Evolutionary conservation across 164 flowering plant genomes (phyloP).

Genomic region (Aristolochia contorta): DNA sequence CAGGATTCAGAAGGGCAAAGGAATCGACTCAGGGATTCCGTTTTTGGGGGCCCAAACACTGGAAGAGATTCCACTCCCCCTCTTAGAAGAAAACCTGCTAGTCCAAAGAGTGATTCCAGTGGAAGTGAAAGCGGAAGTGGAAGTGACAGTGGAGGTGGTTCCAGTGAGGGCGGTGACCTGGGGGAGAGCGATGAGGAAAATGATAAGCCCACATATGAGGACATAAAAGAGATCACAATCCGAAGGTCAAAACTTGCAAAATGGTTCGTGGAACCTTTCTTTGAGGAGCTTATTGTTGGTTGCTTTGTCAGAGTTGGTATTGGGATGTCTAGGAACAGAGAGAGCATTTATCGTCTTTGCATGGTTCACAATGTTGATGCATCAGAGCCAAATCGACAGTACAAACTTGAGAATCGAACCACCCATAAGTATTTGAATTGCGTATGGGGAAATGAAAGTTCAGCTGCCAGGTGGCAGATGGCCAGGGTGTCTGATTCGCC

Average conservation of each 20-base stretch:
- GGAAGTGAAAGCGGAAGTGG: conserved; percentile 64
- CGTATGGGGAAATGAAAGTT: conserved; percentile 71
- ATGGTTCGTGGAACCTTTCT: conserved; percentile 96
- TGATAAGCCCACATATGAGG: conserved; percentile 46
- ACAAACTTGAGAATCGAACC: conserved; percentile 73
- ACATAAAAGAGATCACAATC: conserved; percentile 72
- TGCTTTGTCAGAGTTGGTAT: conserved; percentile 95
- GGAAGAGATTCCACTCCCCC: conserved; percentile 40
- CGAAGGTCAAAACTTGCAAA: conserved; percentile 81
- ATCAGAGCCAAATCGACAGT: conserved; percentile 59
- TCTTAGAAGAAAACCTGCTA: conserved; percentile 34
- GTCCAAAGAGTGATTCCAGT: conserved; percentile 56
- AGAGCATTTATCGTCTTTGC: conserved; percentile 69
- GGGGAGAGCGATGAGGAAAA: conserved; percentile 73
- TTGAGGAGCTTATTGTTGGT: conserved; percentile 87
- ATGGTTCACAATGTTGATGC: conserved; percentile 84
- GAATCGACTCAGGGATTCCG: conserved; percentile 38
- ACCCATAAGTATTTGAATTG: conserved; percentile 83
- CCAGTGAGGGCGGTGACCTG: conserved; percentile 37
- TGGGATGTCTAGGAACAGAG: conserved; percentile 61
- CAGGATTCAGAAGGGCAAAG: conserved; percentile 58
- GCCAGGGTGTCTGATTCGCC: conserved; percentile 80
- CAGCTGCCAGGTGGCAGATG: conserved; percentile 99
- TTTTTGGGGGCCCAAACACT: conserved; percentile 26
- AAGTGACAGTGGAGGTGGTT: conserved; percentile 58